Base-by-base conservation (phyloP, 306 rosid species). In the Begonia loranthoides region DNA sequence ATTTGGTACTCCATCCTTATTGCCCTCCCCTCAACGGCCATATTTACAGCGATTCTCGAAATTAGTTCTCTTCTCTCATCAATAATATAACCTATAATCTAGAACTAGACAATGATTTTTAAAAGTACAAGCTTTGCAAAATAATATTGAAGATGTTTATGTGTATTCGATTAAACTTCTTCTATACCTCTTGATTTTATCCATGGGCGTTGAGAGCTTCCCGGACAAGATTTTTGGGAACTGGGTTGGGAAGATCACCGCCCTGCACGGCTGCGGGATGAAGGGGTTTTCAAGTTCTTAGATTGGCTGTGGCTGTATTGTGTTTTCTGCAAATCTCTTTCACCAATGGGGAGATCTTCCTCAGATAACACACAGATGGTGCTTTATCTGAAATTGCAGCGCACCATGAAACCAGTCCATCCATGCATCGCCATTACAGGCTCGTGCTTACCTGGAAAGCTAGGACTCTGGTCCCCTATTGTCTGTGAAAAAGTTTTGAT, bases 351-450 rank as follows among this genome's bases (percentile, higher is more conserved):
- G 94, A 79, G 63, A 83, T 14, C 49, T 68, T 74, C 74, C 94
- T 76, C 60, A 83, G 54, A 40, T 83, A 87, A 9, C 74, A 65
- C 45, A 79, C 67, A 79, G 67, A 49, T 79, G 86, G 51, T 79
- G 86, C 66, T 79, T 81, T 17, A 79, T 76, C 55, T 79, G 86
- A 45, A 79, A 79, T 33, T 83, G 87, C 67, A 83, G 72, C 0
- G 87, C 93, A 28, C 93, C 93, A 67, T 59, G 75, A 69, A 83
- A 83, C 94, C 94, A 77, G 54, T 83, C 87, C 94, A 83, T 83
- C 78, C 81, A 79, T 9, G 52, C 28, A 22, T 2, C 28, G 28
- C 28, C 28, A 22, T 22, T 22, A 22, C 3, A 22, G 28, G 28
- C 28, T 22, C 28, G 28, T 22, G 2, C 28, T 22, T 22, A 22